A percentile compares a stretch with the other conserved stretches of the same genome.
Evolutionary conservation across 352 stramenopile genomes (phyloP).

Genomic region (Globisporangium radiosum): DNA sequence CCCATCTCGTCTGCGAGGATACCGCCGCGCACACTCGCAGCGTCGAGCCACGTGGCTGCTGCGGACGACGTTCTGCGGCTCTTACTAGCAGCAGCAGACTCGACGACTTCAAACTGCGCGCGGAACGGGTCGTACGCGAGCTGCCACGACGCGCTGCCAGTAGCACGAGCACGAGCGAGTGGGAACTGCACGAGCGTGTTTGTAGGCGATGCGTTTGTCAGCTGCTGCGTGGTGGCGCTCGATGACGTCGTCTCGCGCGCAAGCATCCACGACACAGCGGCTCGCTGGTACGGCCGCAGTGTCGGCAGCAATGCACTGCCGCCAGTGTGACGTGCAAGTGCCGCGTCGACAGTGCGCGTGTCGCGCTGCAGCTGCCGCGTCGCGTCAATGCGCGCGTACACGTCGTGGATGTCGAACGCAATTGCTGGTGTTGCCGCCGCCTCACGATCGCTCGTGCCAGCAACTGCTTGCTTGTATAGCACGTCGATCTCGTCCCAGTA

Average conservation of each 20-base stretch:
- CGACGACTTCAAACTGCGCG: slow-evolving; percentile 16
- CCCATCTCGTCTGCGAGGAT: slow-evolving; percentile 94
- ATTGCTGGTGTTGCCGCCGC: neutral
- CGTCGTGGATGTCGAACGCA: slow-evolving; percentile 46
- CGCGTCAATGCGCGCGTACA: slow-evolving; percentile 48
- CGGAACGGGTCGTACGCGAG: slow-evolving; percentile 35
- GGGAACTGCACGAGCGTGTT: slow-evolving; percentile 12
- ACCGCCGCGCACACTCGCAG: slow-evolving; percentile 43
- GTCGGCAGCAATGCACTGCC: slow-evolving; percentile 50
- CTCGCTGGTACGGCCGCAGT: slow-evolving; percentile 96
- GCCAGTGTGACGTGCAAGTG: slow-evolving; percentile 1
- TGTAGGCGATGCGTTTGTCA: neutral
- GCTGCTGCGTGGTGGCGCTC: neutral
- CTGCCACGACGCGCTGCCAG: neutral
- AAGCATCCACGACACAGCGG: slow-evolving; percentile 93
- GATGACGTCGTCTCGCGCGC: slow-evolving; percentile 65
- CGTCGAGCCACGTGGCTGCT: neutral
- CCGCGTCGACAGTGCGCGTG: slow-evolving; percentile 17
- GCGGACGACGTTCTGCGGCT: neutral
- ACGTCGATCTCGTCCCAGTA: slow-evolving; percentile 55
- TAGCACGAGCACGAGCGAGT: neutral
- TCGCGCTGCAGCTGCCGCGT: slow-evolving; percentile 26
- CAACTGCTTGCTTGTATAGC: slow-evolving; percentile 21
- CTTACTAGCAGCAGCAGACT: neutral
- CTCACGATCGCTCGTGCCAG: neutral